Percentiles rank a stretch among this genome's conserved stretches.
Conservation (phyloP, 805 yeast genomes). For the Suhomyces pyralidae region DNA sequence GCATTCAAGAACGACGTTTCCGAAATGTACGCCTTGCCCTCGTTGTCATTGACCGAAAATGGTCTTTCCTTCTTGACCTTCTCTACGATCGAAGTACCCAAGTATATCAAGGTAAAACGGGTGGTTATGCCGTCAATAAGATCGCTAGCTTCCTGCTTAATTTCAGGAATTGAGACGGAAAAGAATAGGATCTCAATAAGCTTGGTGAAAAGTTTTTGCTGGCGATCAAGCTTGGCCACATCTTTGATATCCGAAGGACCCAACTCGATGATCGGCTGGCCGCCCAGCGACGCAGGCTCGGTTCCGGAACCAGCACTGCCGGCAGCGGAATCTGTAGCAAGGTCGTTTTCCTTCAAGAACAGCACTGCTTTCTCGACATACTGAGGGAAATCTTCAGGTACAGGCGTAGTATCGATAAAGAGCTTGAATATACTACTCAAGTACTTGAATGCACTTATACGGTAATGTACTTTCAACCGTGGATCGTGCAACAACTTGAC, state of each 20-base stretch:
- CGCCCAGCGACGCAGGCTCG: neutral
- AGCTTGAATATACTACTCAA: conserved; percentile 63
- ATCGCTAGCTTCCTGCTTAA: conserved; percentile 61
- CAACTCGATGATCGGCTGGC: conserved; percentile 21
- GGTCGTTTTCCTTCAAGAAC: conserved; percentile 38
- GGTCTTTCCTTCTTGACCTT: conserved; percentile 64
- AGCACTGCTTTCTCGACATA: conserved; percentile 51
- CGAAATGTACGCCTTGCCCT: conserved; percentile 67
- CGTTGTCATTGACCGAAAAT: conserved; percentile 74
- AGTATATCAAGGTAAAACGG: conserved; percentile 75
- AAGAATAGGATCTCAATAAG: conserved; percentile 70
- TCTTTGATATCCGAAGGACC: conserved; percentile 47
- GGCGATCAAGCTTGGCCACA: conserved; percentile 48
- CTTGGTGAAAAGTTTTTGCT: conserved; percentile 62
- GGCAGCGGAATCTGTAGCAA: neutral
- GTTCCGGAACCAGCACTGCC: neutral
- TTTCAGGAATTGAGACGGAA: conserved; percentile 71
- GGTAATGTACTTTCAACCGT: conserved; percentile 58
- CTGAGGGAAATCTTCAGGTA: conserved; percentile 43
- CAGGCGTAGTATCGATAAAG: conserved; percentile 55
- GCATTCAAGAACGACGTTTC: conserved; percentile 73
- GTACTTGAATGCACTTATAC: conserved; percentile 75
- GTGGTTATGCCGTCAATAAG: conserved; percentile 67
- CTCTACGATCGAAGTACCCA: conserved; percentile 69
- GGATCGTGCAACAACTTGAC: conserved; percentile 70